These are phyloP conservation scores for Monilinia vaccinii-corymbosi DNA, from an alignment of 2,329 filamentous ascomycete species.

Conservation along the genomic window DNA sequence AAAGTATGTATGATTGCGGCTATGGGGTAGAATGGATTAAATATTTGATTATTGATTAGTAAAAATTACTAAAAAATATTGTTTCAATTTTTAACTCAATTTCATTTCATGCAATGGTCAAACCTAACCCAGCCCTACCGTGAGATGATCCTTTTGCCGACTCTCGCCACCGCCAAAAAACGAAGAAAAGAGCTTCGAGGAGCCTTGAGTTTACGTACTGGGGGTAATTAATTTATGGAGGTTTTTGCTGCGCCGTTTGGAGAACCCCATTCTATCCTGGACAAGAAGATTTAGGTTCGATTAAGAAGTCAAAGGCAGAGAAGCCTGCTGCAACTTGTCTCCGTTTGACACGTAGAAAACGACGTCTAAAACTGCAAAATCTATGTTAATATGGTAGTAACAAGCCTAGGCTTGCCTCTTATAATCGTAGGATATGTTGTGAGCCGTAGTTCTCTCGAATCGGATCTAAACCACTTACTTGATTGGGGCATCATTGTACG, in stretches of 20 bases:
- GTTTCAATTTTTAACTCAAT: too few relatives aligned
- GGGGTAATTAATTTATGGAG: not conserved
- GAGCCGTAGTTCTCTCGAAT: constrained; percentile 26
- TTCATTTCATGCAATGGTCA: not conserved
- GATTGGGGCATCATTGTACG: constrained; percentile 10
- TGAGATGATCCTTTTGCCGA: not conserved
- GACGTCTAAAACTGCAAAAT: constrained; percentile 2
- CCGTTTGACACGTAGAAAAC: constrained; percentile 2
- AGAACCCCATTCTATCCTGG: not conserved
- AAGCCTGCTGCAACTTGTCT: not conserved
- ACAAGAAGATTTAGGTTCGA: not conserved
- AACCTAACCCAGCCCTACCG: constrained; percentile 3
- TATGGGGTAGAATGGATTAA: not conserved
- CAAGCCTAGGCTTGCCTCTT: not conserved
- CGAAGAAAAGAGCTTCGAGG: constrained; percentile 7
- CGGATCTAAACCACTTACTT: constrained; percentile 18
- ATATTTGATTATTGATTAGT: not conserved
- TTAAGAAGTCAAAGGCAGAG: not conserved
- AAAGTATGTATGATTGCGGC: constrained; percentile 5
- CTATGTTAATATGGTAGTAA: not conserved
- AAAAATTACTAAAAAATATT: not conserved
- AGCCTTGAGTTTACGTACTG: constrained; percentile 6
- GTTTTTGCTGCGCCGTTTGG: not conserved
- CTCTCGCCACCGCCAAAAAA: not conserved
- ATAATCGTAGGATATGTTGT: constrained; percentile 15